Evolutionary conservation across 805 yeast genomes (phyloP).

Genomic region (Kluyveromyces lactis): DNA sequence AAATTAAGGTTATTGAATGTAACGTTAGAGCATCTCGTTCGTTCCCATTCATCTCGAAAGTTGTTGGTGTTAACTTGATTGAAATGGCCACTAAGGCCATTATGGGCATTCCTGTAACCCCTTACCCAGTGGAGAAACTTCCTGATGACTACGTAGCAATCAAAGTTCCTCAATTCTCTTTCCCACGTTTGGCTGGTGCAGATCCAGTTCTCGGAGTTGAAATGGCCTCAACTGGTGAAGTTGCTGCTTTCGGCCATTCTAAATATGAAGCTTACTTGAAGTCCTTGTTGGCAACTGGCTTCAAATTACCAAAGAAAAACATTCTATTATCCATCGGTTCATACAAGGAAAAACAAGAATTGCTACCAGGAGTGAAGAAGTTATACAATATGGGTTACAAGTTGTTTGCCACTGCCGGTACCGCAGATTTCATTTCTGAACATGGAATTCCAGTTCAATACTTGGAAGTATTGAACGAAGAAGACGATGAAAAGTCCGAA

Average conservation of each 20-base stretch:
- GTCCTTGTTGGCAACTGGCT: constrained; percentile 90
- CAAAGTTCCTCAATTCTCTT: constrained; percentile 95
- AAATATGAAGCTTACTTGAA: constrained; percentile 96
- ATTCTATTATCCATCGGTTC: constrained; percentile 92
- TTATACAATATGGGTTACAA: constrained; percentile 79
- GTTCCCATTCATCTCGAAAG: constrained; percentile 97
- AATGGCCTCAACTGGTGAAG: constrained; percentile 99
- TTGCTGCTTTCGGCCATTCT: constrained; percentile 92
- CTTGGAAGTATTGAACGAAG: constrained; percentile 76
- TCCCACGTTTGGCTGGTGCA: constrained; percentile 94
- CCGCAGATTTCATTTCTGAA: constrained; percentile 96
- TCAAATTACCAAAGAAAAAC: constrained; percentile 91
- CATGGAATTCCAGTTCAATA: constrained; percentile 92
- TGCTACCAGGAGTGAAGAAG: constrained; percentile 78
- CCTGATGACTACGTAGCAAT: constrained; percentile 94
- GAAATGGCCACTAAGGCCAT: constrained; percentile 97
- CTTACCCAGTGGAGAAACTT: constrained; percentile 82
- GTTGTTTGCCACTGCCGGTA: constrained; percentile 96
- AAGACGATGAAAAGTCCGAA: constrained; percentile 77
- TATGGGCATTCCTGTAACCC: constrained; percentile 76
- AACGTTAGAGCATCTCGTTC: constrained; percentile 99
- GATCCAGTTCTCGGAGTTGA: constrained; percentile 97
- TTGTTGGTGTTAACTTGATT: constrained; percentile 90
- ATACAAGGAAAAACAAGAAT: constrained; percentile 89
- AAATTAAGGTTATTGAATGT: constrained; percentile 96